Conservation (phyloP, 306 rosid genomes). For the Casuarina equisetifolia region DNA sequence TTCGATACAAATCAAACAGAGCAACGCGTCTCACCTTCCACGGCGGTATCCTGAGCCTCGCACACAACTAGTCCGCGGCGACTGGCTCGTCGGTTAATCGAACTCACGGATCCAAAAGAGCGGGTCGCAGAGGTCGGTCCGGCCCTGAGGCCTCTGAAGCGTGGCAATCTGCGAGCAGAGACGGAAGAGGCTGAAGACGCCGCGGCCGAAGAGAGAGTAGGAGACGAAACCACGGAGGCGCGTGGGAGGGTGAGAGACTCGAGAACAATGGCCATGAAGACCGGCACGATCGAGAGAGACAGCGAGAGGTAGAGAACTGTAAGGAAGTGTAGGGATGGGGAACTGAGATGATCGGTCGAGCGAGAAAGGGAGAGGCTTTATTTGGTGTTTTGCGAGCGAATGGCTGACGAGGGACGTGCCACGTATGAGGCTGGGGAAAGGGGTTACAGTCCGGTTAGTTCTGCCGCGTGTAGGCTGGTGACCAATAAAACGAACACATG, state of each 20-base stretch:
- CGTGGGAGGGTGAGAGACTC: conserved; percentile 57
- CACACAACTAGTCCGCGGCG: conserved; percentile 51
- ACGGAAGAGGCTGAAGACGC: conserved; percentile 42
- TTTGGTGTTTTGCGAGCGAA: background rate
- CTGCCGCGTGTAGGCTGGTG: background rate
- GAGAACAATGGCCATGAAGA: conserved; percentile 75
- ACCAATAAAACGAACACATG: background rate
- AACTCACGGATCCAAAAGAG: conserved; percentile 27
- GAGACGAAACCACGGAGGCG: conserved; percentile 40
- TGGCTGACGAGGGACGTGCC: conserved; percentile 1
- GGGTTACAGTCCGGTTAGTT: background rate
- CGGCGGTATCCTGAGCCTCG: conserved; percentile 75
- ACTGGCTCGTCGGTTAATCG: conserved; percentile 29
- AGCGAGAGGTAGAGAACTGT: conserved; percentile 6
- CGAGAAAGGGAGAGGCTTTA: background rate
- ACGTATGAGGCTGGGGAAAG: conserved; percentile 20
- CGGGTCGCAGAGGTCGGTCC: conserved; percentile 24
- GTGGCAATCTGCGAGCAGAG: conserved; percentile 41
- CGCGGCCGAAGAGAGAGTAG: conserved; percentile 31
- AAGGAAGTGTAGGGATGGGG: conserved; percentile 1
- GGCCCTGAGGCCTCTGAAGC: conserved; percentile 58
- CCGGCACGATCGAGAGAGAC: conserved; percentile 35
- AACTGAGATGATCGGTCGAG: background rate
- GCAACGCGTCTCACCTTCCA: conserved; percentile 47
- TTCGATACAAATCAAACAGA: background rate